These are phyloP conservation scores for Colletotrichum sp. DNA, from an alignment of 2,329 filamentous ascomycete genomes.

Conservation along the genomic window DNA sequence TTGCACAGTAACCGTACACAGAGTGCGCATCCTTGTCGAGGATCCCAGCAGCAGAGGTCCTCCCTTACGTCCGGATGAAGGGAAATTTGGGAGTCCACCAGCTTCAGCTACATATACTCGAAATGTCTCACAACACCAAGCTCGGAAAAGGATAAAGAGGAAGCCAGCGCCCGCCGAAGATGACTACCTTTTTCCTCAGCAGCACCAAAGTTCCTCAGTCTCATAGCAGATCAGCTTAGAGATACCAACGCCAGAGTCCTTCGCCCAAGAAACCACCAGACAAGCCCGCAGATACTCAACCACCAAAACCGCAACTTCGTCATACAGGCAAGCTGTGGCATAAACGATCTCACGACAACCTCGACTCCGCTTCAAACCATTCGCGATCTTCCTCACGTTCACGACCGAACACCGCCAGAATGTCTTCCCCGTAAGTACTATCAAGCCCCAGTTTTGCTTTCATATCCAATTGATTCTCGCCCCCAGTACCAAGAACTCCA, in stretches of 20 bases:
- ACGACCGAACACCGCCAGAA: slow-evolving; percentile 28
- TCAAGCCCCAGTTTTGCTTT: slow-evolving; percentile 34
- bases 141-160: neutral
- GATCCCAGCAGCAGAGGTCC: neutral
- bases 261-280: neutral
- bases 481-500: slow-evolving; percentile 41
- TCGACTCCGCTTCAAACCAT: slow-evolving; percentile 25
- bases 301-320: slow-evolving; percentile 32
- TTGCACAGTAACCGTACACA: neutral
- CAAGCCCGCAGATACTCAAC: neutral
- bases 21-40: neutral
- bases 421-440: slow-evolving; percentile 40
- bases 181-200: neutral
- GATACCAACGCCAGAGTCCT: neutral
- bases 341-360: neutral
- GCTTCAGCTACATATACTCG: neutral
- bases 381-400: slow-evolving; percentile 34
- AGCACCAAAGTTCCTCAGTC: neutral
- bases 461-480: slow-evolving; percentile 27
- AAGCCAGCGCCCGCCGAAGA: neutral
- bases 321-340: neutral
- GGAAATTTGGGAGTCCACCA: neutral
- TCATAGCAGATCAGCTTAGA: neutral
- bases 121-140: neutral
- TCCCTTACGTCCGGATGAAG: neutral